Evolutionary conservation across 768 basidiomycete species (phyloP), one percentile per base, ranked within the genome.

Genomic region (Trametopsis cervina): DNA sequence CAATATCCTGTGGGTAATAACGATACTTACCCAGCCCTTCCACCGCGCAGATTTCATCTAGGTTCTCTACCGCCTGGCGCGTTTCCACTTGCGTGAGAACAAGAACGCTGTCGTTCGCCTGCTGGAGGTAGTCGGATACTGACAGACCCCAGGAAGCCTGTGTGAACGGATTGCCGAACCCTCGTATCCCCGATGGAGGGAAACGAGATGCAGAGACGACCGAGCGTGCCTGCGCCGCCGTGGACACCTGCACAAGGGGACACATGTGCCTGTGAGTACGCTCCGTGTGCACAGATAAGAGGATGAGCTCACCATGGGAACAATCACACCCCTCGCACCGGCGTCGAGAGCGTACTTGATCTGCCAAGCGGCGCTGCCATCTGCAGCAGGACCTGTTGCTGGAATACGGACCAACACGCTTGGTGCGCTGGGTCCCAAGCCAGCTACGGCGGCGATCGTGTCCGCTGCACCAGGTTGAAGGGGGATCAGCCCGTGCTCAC

Each of bases 291-390:
- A 17, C 42, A 37, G n/a, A n/a, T n/a, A 24, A 12, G 18, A 24
- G 23, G 3, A 27, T 15, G 4, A 22, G 47, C 67, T 29, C 54
- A 85, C 81, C 81, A 85, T 81, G 3, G 84, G 83, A 0, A 84
- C 77, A 36, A 87, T 56, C 4, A 85, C 65, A 0, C 84, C 82
- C 22, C 71, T 68, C 15, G 83, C 83, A 4, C 83, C 84, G 0
- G 78, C 77, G 56, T 85, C 83, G 24, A 85, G 70, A 0, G 77
- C 82, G 51, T 79, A 71, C 64, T 85, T 85, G 64, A 85, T 83
- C 61, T 84, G 82, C 81, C 82, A 84, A 47, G 71, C 70, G 2
- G 79, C 78, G 52, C 76, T 74, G 0, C 66, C 65, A 35, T 61
- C 56, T 43, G 57, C 60, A 22, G 72, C 75, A 22, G 71, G 58